Evolutionary conservation across 2,329 filamentous ascomycete genomes (phyloP), one percentile per base, ranked within the genome.

Genomic region (Cytospora chrysosperma): DNA sequence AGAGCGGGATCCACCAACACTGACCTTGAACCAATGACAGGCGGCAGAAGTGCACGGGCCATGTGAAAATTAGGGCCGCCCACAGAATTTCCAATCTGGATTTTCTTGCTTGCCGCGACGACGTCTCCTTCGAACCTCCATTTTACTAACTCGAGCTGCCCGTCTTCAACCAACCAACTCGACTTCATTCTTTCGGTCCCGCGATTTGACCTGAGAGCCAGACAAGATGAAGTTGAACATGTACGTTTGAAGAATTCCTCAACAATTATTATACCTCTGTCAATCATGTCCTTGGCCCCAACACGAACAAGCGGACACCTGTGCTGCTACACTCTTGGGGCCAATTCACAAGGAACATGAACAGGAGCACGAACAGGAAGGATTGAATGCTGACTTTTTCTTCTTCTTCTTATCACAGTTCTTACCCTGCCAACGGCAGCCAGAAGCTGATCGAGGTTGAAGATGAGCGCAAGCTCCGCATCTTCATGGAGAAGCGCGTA

Each of bases 391-490:
- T 65, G 56, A 63, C 61, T n/a, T 63, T n/a, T 56, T 15, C 21
- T 19, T 37, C 10, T 7, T n/a, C n/a, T n/a, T n/a, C n/a, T n/a
- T n/a, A 32, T 47, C 17, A 87, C 84, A 85, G 87, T 76, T 85
- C 82, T 75, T 96, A 93, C 89, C 95, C 95, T 84, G 92, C 94
- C 89, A 98, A 98, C 85, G 95, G 95, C 89, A 95, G 93, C 78
- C 95, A 99, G 84, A 99, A 99, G 88, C 88, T 99, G 80, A 89
- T 99, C 85, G 96, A 99, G 75, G 85, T 99, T 76, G 95, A 99
- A 78, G 96, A 99, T 91, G 96, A 99, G 84, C 93, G 93, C 85
- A 97, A 97, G 88, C 88, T 98, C 81, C 91, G 92, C 80, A 87
- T 95, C 85, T 98, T 98, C 89, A 93, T 97, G 90, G 95, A 98